Conservation (phyloP, 164 flowering plant genomes). For the Houttuynia cordata region DNA sequence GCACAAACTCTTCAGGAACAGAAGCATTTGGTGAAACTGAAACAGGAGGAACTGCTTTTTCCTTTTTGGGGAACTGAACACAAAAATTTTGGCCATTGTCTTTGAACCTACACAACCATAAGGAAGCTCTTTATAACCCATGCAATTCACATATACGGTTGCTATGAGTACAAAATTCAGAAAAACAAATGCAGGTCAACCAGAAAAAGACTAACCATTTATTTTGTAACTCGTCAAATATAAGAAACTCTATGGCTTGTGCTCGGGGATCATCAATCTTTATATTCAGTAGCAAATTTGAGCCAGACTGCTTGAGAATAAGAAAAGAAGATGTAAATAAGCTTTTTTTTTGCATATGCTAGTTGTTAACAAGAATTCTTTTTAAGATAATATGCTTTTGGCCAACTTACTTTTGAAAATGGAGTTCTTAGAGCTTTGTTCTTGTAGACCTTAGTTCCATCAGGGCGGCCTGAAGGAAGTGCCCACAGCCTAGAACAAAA, state of each 20-base stretch:
- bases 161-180: not conserved
- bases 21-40: slow-evolving; percentile 50
- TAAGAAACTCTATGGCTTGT: slow-evolving; percentile 82
- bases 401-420: slow-evolving; percentile 47
- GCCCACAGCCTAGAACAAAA: slow-evolving; percentile 51
- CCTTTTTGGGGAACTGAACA: slow-evolving; percentile 34
- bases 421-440: slow-evolving; percentile 85
- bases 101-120: not conserved
- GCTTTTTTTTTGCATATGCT: too few relatives aligned
- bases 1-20: slow-evolving; percentile 95
- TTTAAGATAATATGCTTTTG: not conserved
- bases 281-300: slow-evolving; percentile 41
- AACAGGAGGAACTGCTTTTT: slow-evolving; percentile 18
- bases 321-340: not conserved
- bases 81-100: slow-evolving; percentile 46
- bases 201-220: slow-evolving; percentile 39
- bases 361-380: not conserved
- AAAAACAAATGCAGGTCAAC: not conserved
- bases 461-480: slow-evolving; percentile 69
- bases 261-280: slow-evolving; percentile 74
- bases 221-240: slow-evolving; percentile 57
- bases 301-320: slow-evolving; percentile 46
- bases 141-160: too few relatives aligned
- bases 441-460: slow-evolving; percentile 61
- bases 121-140: not conserved